These are phyloP conservation scores for Pharus latifolius DNA, from an alignment of 176 grass and related monocot genomes.

Conservation along the genomic window DNA sequence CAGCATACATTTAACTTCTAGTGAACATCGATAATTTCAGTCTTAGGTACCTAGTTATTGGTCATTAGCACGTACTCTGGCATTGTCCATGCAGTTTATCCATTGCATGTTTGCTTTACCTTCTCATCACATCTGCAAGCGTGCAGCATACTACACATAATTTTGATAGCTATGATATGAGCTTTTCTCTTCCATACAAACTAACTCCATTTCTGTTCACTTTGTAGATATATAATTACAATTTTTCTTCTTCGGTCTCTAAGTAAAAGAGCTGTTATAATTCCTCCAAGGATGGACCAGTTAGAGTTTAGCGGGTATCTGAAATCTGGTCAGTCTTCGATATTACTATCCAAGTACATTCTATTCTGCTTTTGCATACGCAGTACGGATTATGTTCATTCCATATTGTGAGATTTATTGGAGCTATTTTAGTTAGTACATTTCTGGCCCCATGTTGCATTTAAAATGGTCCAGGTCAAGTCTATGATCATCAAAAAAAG, in stretches of 20 bases:
- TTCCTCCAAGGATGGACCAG: constrained; percentile 75
- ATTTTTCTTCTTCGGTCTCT: constrained; percentile 73
- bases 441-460: constrained; percentile 1
- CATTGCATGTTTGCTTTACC: not conserved
- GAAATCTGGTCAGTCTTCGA: constrained; percentile 65
- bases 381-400: constrained; percentile 14
- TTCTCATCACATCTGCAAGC: not conserved
- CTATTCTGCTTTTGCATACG: not conserved
- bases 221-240: constrained; percentile 61
- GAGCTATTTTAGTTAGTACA: not conserved
- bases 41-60: constrained; percentile 2
- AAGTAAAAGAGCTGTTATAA: constrained; percentile 67
- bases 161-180: not conserved
- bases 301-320: constrained; percentile 80
- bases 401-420: not conserved
- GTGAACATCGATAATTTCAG: not conserved
- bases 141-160: not conserved
- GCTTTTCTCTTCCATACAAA: not conserved
- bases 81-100: not conserved
- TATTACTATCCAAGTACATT: not conserved
- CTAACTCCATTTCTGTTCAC: not conserved
- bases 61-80: not conserved
- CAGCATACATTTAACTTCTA: not conserved
- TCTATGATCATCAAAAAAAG: not conserved
- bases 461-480: constrained; percentile 1